Evolutionary conservation across 2,329 filamentous ascomycete species (phyloP), one percentile per base, ranked within the genome.

Genomic region (Ophiostoma sp.): DNA sequence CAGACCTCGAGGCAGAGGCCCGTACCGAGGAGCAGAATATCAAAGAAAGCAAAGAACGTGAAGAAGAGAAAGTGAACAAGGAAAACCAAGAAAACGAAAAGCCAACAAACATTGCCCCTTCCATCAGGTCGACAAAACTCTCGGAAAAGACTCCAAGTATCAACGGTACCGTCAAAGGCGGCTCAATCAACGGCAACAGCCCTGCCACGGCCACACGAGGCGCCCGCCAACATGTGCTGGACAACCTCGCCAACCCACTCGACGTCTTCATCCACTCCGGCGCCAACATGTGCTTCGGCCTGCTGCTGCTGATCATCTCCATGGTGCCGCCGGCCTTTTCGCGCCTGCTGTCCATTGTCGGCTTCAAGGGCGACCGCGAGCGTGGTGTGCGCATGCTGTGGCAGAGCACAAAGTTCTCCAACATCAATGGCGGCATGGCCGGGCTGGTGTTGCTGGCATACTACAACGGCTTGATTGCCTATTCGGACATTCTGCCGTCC

Each of bases 211-310:
- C 66, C 1, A 27, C 40, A 7, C 9, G 36, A 2, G 44, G 47
- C 14, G 47, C 66, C n/a, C 66, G 66, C 67, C 55, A 62, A 42
- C 80, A 84, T 6, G 87, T 89, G 70, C 84, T 86, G 0, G 83
- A 87, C 5, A 79, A 87, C 2, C 89, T 94, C 72, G 87, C 85
- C 49, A 87, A 93, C 70, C 87, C 91, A 0, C 85, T 94, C 18
- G 94, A 98, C 76, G 79, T 89, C 36, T 99, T 97, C 76, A 88
- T 97, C 49, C 92, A 97, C 76, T 93, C 92, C 0, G 94, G 93
- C 9, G 87, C 89, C 5, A 95, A 91, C 75, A 89, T 97, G 77
- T 97, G 93, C 77, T 97, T 93, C 74, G 95, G 95, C 3, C 84
- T 96, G 44, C 80, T 98, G 1, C 84, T 96, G 14, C 83, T 98